A percentile compares a stretch with the other conserved stretches of the same genome.
These are phyloP conservation scores for Wickerhamiella azymoides DNA, from an alignment of 805 yeast genomes.

Conservation along the genomic window DNA sequence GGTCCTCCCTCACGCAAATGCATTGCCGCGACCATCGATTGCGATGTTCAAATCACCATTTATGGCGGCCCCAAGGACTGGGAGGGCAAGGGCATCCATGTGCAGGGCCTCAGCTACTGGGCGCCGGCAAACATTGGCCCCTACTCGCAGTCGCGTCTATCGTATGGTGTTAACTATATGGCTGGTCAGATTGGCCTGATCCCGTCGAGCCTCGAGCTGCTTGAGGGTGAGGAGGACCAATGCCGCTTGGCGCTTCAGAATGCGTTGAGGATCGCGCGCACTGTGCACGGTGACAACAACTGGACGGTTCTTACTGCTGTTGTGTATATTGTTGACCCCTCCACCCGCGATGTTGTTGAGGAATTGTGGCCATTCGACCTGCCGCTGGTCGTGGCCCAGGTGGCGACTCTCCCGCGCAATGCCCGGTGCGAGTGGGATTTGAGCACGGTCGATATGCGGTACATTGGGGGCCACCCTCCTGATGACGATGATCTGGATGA, in stretches of 20 bases:
- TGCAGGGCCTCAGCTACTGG: conserved; percentile 91
- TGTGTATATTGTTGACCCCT: conserved; percentile 37
- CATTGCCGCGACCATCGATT: conserved; percentile 44
- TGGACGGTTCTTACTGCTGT: conserved; percentile 32
- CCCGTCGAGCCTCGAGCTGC: conserved; percentile 54
- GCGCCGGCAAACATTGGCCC: conserved; percentile 98
- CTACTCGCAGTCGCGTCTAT: conserved; percentile 71
- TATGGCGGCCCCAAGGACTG: conserved; percentile 23
- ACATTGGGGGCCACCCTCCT: conserved; percentile 13
- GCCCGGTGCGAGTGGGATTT: conserved; percentile 22
- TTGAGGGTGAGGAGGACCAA: conserved; percentile 24
- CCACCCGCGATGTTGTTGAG: conserved; percentile 2
- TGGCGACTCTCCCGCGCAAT: conserved; percentile 19
- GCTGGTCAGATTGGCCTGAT: conserved; percentile 88
- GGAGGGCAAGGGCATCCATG: conserved; percentile 50
- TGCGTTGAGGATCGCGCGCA: conserved; percentile 45
- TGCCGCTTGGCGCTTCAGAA: conserved; percentile 59
- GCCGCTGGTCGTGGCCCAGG: conserved; percentile 16
- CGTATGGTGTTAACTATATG: conserved; percentile 38
- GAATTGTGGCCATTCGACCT: conserved; percentile 10
- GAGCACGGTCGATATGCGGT: conserved; percentile 15
- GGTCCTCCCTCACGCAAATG: conserved; percentile 86
- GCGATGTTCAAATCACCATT: conserved; percentile 46
- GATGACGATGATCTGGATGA: conserved; percentile 17
- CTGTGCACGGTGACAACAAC: conserved; percentile 31